phyloP scores from a whole-genome alignment of 192 early-diverging fungal genomes.

The Coemansia sp. region DNA sequence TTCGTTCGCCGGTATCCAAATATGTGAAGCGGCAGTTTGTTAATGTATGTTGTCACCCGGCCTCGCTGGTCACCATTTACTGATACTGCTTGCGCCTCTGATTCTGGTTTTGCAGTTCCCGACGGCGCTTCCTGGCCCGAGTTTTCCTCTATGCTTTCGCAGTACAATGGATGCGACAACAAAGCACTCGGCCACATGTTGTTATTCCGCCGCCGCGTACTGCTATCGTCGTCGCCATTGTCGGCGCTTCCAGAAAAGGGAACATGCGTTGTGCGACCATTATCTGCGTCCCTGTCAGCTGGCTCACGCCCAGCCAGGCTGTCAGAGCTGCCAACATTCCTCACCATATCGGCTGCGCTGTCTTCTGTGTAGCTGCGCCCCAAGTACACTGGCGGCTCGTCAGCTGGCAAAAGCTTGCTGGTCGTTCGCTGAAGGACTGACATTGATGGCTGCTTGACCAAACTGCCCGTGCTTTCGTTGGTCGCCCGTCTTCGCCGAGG shows the following conservation, averaged over 20 bases:
- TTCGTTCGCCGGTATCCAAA: slow-evolving; percentile 9
- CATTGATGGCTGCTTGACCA: slow-evolving; percentile 1
- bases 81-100: not conserved
- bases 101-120: not conserved
- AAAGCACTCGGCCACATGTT: not conserved
- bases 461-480: slow-evolving; percentile 6
- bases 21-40: slow-evolving; percentile 20
- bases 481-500: slow-evolving; percentile 27
- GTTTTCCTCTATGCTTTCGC: slow-evolving; percentile 10
- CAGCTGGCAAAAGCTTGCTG: not conserved
- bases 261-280: not conserved
- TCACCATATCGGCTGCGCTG: not conserved
- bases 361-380: not conserved
- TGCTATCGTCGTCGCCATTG: not conserved
- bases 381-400: not conserved
- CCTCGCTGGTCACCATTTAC: not conserved
- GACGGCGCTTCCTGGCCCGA: not conserved
- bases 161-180: not conserved
- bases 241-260: slow-evolving; percentile 1
- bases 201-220: not conserved
- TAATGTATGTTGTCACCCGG: slow-evolving; percentile 7
- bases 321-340: not conserved
- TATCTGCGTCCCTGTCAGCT: not conserved
- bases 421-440: not conserved
- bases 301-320: not conserved